Base-by-base conservation (phyloP, 257 asterid genomes). In the Solanum commersonii region DNA sequence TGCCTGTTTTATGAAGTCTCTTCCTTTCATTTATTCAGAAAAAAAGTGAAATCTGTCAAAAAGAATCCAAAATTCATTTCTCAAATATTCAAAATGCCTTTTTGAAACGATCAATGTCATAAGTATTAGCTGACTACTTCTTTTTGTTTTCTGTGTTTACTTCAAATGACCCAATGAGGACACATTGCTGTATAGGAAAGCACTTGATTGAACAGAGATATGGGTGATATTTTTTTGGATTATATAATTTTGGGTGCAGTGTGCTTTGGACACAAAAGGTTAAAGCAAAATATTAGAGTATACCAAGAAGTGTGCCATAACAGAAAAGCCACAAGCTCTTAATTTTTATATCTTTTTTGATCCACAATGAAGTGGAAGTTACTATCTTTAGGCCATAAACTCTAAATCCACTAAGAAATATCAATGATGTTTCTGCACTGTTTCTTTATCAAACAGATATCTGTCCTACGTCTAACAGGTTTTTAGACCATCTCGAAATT, bases 271-370 rank as follows among this genome's bases (percentile, higher is more conserved):
- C 90, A 88, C 86, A 40, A 49, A 38, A 87, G 85, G 27, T 87
- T 85, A 86, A 56, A 73, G 38, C 23, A 52, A 78, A 23, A 29
- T 82, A 86, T 82, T 94, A 87, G 44, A 77, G 73, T 84, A 93
- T 88, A 67, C 5, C 25, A 76, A 86, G 88, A 77, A 93, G 94
- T 90, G 97, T 93, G 97, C 88, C 78, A 86, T 88, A 68, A 79
- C 73, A 31, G 78, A 22, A 78, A 49, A 42, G 23, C 67, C 72
- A 86, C 87, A 84, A 65, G 76, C 77, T 65, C 79, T 35, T 77
- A 42, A 10, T 49, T 44, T 46, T 82, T 46, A 27, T 82, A 15
- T 65, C 73, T 79, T 35, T 34, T 49, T 6, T 82, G 31, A 82
- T 49, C 44, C 70, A 82, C 42, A 49, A 49, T 82, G 70, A 82